phyloP scores from a whole-genome alignment of 768 basidiomycete species.

The Rhodotorula graminis region DNA sequence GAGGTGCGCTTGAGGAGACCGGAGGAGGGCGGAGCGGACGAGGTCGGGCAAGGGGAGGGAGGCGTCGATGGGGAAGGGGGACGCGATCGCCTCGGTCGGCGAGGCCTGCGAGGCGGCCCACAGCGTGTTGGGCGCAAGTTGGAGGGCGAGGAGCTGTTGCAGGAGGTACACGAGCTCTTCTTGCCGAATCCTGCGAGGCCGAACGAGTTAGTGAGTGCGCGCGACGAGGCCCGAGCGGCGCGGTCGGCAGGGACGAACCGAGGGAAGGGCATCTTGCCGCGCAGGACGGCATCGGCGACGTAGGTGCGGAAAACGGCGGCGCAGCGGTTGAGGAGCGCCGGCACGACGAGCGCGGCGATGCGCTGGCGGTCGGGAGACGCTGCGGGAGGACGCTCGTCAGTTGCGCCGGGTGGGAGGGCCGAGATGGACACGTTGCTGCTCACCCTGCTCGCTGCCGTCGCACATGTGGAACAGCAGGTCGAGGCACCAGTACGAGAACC shows the following conservation, averaged over 20 bases:
- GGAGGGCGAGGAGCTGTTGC: slow-evolving; percentile 65
- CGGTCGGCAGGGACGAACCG: slow-evolving; percentile 53
- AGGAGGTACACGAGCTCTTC: slow-evolving; percentile 84
- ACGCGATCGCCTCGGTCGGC: slow-evolving; percentile 52
- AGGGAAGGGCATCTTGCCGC: slow-evolving; percentile 84
- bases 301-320: slow-evolving; percentile 63
- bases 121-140: slow-evolving; percentile 68
- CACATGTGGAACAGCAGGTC: slow-evolving; percentile 79
- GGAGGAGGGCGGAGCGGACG: slow-evolving; percentile 65
- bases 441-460: slow-evolving; percentile 54
- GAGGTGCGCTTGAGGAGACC: slow-evolving; percentile 73
- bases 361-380: slow-evolving; percentile 54
- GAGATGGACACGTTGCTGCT: background rate
- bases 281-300: slow-evolving; percentile 74
- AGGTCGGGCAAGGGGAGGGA: slow-evolving; percentile 55
- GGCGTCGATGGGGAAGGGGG: slow-evolving; percentile 49
- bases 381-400: background rate
- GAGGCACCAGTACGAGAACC: slow-evolving; percentile 90
- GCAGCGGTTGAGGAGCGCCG: slow-evolving; percentile 72
- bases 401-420: too few relatives aligned
- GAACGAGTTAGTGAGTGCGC: background rate
- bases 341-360: slow-evolving; percentile 67
- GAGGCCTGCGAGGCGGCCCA: slow-evolving; percentile 66
- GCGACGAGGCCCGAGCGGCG: background rate
- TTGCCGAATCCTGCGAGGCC: slow-evolving; percentile 62